These are phyloP conservation scores for Penicillium sp. DNA, from an alignment of 2,329 filamentous ascomycete species.

Conservation along the genomic window DNA sequence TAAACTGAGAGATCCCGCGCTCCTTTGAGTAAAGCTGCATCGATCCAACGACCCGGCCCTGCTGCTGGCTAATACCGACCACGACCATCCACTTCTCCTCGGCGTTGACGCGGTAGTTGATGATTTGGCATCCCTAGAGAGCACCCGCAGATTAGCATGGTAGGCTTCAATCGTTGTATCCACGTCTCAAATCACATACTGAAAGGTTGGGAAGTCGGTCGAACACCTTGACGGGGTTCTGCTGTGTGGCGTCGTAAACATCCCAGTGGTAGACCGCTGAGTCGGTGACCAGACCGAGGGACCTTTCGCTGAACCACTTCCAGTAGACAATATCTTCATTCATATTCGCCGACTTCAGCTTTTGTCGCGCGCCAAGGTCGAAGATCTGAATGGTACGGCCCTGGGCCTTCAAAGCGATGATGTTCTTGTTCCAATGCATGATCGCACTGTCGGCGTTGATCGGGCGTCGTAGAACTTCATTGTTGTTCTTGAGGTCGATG, in stretches of 20 bases:
- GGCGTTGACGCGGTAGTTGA: conserved; percentile 95
- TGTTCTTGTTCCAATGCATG: conserved; percentile 96
- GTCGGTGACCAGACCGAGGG: conserved; percentile 86
- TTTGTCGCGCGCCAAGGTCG: conserved; percentile 86
- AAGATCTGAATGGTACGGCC: conserved; percentile 96
- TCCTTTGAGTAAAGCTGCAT: conserved; percentile 98
- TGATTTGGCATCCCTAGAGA: conserved; percentile 86
- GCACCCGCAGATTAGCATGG: conserved; percentile 1
- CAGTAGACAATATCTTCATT: conserved; percentile 97
- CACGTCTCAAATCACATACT: conserved; percentile 52
- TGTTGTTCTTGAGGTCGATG: conserved; percentile 94
- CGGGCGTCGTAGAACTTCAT: conserved; percentile 88
- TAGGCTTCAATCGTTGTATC: neutral
- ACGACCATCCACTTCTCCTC: conserved; percentile 99
- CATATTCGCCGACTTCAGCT: conserved; percentile 95
- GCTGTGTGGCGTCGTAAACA: conserved; percentile 79
- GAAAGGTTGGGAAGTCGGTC: conserved; percentile 87
- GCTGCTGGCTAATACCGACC: conserved; percentile 90
- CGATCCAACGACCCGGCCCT: conserved; percentile 87
- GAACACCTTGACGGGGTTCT: conserved; percentile 83
- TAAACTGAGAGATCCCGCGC: conserved; percentile 93
- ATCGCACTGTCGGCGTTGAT: conserved; percentile 99
- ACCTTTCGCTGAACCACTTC: conserved; percentile 96
- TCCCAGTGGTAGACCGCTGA: conserved; percentile 96
- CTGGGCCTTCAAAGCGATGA: conserved; percentile 95